A percentile compares a stretch with the other conserved stretches of the same genome.
phyloP scores from a whole-genome alignment of 768 basidiomycete genomes.

The Pisolithus sp. region DNA sequence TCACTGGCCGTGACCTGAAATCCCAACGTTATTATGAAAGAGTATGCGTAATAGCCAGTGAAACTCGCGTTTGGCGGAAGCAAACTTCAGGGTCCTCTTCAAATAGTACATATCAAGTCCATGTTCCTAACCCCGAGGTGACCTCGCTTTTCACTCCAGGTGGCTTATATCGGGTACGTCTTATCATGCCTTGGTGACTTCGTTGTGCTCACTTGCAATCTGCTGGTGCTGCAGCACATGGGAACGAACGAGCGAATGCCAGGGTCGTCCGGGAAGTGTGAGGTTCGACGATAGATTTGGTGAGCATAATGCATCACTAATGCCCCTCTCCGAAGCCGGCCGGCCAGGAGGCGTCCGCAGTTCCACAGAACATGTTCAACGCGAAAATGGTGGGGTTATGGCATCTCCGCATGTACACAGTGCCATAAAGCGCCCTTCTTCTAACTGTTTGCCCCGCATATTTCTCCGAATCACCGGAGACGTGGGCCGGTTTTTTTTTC shows the following conservation, averaged over 20 bases:
- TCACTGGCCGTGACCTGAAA: too few relatives aligned
- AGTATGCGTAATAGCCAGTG: neutral
- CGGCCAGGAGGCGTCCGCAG: too few relatives aligned
- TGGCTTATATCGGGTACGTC: neutral
- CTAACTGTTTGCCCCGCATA: neutral
- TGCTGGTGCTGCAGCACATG: too few relatives aligned
- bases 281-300: too few relatives aligned
- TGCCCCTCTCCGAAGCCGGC: too few relatives aligned
- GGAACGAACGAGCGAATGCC: too few relatives aligned
- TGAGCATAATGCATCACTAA: too few relatives aligned
- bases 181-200: neutral
- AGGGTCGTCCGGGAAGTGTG: too few relatives aligned
- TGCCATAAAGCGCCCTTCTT: neutral
- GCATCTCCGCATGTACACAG: neutral
- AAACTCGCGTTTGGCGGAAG: neutral
- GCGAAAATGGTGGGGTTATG: neutral
- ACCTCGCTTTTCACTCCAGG: neutral
- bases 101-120: neutral
- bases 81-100: neutral
- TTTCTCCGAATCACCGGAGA: neutral
- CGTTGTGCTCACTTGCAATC: too few relatives aligned
- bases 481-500: neutral
- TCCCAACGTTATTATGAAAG: neutral
- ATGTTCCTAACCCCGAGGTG: neutral
- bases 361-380: too few relatives aligned